Percentiles rank a stretch among this genome's conserved stretches.
phyloP scores from a whole-genome alignment of 2,329 filamentous ascomycete genomes.

The Penicillium thymicola region DNA sequence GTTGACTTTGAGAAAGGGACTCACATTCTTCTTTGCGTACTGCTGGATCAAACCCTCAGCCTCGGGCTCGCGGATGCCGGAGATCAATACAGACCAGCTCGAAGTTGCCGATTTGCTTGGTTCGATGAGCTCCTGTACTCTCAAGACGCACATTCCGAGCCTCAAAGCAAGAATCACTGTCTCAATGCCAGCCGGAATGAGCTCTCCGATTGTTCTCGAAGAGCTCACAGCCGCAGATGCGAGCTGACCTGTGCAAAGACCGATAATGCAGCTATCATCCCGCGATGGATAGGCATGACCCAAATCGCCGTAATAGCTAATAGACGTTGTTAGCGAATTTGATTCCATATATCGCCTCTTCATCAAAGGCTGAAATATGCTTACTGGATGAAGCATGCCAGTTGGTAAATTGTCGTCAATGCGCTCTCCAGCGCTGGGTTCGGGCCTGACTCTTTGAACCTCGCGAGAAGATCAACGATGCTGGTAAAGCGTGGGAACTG shows the following conservation, averaged over 20 bases:
- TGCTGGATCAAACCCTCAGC: conserved; percentile 23
- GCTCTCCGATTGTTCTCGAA: conserved; percentile 40
- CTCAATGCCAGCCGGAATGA: conserved; percentile 43
- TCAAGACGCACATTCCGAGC: conserved; percentile 42
- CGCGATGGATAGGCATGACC: conserved; percentile 40
- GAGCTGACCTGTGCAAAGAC: conserved; percentile 44
- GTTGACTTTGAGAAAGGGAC: not conserved
- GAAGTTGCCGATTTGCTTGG: conserved; percentile 24
- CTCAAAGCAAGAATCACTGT: conserved; percentile 44
- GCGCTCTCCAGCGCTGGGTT: conserved; percentile 44
- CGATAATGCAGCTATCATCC: conserved; percentile 39
- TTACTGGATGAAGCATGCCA: conserved; percentile 46
- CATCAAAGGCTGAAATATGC: conserved; percentile 4
- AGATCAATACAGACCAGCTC: conserved; percentile 43
- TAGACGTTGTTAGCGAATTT: conserved; percentile 16
- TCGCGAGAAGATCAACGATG: conserved; percentile 37
- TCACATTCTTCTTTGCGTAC: conserved; percentile 27
- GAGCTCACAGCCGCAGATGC: conserved; percentile 41
- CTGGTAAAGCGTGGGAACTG: conserved; percentile 41
- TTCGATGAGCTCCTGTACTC: conserved; percentile 39
- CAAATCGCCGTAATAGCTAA: conserved; percentile 43
- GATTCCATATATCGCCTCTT: not conserved
- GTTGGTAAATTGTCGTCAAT: conserved; percentile 44
- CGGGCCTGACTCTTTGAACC: conserved; percentile 31
- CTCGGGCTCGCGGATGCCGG: conserved; percentile 36